phyloP scores from a whole-genome alignment of 1,139 yeast species.

The Candida sp. region DNA sequence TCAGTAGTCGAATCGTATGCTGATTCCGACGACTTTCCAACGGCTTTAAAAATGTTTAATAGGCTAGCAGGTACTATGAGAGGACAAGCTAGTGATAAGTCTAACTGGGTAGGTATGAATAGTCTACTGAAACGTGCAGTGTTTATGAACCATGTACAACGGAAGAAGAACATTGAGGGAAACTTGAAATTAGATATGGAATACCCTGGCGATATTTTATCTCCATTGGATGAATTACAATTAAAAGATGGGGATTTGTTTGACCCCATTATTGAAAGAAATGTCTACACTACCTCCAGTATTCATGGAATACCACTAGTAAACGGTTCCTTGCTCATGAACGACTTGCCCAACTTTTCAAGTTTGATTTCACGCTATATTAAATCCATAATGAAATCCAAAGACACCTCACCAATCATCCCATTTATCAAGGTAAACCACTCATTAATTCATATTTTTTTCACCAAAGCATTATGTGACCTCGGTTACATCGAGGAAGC shows the following conservation, averaged over 20 bases:
- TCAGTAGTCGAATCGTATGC: conserved; percentile 32
- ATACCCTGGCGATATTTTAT: conserved; percentile 9
- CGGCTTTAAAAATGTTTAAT: conserved; percentile 24
- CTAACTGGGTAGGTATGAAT: conserved; percentile 2
- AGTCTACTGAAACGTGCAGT: not conserved
- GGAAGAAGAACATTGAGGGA: conserved; percentile 20
- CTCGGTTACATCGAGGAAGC: conserved; percentile 23
- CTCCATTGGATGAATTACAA: conserved; percentile 17
- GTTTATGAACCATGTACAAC: conserved; percentile 18
- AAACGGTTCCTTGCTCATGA: conserved; percentile 20
- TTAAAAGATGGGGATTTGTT: conserved; percentile 12
- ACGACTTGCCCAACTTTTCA: conserved; percentile 31
- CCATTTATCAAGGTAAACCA: conserved; percentile 20
- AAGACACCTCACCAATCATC: not conserved
- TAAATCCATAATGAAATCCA: conserved; percentile 8
- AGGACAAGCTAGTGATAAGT: not conserved
- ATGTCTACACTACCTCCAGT: conserved; percentile 20
- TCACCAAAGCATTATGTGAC: conserved; percentile 26
- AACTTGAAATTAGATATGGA: conserved; percentile 9
- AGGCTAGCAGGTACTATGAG: conserved; percentile 1
- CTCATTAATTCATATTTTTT: conserved; percentile 20
- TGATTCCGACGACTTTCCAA: conserved; percentile 15
- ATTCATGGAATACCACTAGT: conserved; percentile 20
- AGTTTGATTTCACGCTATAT: conserved; percentile 17
- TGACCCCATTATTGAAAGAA: conserved; percentile 25